Base-by-base conservation (phyloP, 2,329 filamentous ascomycete species). In the Beauveria sp. region DNA sequence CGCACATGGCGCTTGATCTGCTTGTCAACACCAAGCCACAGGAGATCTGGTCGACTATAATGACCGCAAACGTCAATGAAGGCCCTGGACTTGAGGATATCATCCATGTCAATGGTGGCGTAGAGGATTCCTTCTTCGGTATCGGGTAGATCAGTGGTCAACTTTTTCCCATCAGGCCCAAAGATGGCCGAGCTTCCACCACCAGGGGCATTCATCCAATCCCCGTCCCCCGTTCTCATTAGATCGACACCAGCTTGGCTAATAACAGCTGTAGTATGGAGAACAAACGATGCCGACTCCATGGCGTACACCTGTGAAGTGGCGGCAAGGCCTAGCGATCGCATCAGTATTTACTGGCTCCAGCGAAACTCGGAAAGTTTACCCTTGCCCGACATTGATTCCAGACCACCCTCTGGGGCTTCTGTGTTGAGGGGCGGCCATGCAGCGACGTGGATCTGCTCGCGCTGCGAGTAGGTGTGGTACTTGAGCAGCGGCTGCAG, bases 381-480 rank as follows among this genome's bases (percentile, higher is more conserved):
- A 55, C 52, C 22, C 8, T 26, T 30, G 24, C 22, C 37, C 2
- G 52, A 28, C 52, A 55, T 55, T 22, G 37, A 43, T 14, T 37
- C 30, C 12, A 52, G 30, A 18, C 50, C 34, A 8, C 28, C 50
- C 2, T 52, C 30, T 5, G 50, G 50, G 10, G 37, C 50, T 16
- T 52, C 50, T 2, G 28, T 20, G 20, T 40, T n/a, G 10, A 52
- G n/a, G n/a, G 68, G 66, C 0, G 80, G 82, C 78, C 82, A 85
- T 7, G 80, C 82, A 7, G 82, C 81, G 34, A 84, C 74, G 66
- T 80, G 77, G 24, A 84, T 75, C 67, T 82, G 75, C 65, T 82
- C 81, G 34, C 77, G 73, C 50, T 76, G 73, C 9, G 75, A 75
- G 55, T 73, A 73, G 3, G 77, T 76, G 62, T 81, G 77, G 1